phyloP scores from a whole-genome alignment of 495 filamentous ascomycete species.

The Podospora pseudocomata region DNA sequence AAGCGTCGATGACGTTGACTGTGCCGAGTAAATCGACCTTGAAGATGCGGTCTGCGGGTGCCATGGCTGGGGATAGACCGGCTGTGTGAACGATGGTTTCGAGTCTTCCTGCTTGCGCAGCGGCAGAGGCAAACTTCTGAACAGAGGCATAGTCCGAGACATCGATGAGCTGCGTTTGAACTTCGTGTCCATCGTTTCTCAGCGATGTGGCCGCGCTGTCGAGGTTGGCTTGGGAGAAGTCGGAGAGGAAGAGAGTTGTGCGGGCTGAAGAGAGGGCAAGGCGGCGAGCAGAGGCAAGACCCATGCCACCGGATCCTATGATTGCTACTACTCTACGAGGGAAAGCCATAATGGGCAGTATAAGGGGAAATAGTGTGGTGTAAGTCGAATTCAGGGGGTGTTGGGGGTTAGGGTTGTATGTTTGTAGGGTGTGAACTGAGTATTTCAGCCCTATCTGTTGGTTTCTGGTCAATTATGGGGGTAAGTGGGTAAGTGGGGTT shows the following conservation, averaged over 20 bases:
- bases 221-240: conserved; percentile 20
- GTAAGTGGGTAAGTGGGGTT: neutral
- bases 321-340: conserved; percentile 19
- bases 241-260: conserved; percentile 18
- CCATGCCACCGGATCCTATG: conserved; percentile 27
- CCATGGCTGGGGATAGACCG: conserved; percentile 24
- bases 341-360: neutral
- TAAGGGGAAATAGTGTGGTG: neutral
- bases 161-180: conserved; percentile 23
- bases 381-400: neutral
- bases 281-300: conserved; percentile 21
- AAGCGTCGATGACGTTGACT: conserved; percentile 28
- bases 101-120: conserved; percentile 62
- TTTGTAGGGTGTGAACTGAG: neutral
- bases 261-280: conserved; percentile 13
- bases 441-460: neutral
- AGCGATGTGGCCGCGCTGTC: conserved; percentile 17
- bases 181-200: conserved; percentile 17
- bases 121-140: conserved; percentile 40
- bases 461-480: neutral
- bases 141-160: conserved; percentile 21
- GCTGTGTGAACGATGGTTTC: conserved; percentile 72
- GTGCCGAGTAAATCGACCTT: conserved; percentile 27
- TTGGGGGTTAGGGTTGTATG: neutral
- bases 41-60: conserved; percentile 19